A percentile compares a stretch with the other conserved stretches of the same genome.
phyloP scores from a whole-genome alignment of 2,329 filamentous ascomycete species.

The Periglandula ipomoeae region DNA sequence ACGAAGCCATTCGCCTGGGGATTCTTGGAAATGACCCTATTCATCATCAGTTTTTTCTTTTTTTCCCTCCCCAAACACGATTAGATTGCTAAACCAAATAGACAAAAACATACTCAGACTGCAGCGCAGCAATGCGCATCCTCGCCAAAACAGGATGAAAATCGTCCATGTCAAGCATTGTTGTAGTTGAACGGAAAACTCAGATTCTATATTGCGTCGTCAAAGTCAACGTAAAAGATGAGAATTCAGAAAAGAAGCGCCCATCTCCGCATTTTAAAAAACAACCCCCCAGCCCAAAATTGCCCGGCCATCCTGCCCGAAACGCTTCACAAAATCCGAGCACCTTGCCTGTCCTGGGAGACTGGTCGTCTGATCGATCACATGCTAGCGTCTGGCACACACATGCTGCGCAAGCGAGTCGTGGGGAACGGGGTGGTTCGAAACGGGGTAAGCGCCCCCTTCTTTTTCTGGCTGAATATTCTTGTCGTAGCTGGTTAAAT shows the following conservation, averaged over 20 bases:
- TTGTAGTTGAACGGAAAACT: background rate
- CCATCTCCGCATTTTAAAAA: background rate
- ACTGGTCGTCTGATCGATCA: background rate
- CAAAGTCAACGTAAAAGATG: background rate
- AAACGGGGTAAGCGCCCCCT: no score
- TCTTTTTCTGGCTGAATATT: no score
- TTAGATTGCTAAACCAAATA: background rate
- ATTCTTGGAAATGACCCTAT: conserved; percentile 6
- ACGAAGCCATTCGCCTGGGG: conserved; percentile 11
- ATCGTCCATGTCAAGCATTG: conserved; percentile 5
- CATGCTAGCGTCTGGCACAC: background rate
- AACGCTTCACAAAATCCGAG: background rate
- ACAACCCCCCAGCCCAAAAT: background rate
- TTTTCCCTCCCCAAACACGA: background rate
- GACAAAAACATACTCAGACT: conserved; percentile 32
- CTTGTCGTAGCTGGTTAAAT: no score
- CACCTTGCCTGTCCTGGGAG: background rate
- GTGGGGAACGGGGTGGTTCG: background rate
- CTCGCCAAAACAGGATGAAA: conserved; percentile 31
- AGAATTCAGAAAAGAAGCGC: background rate
- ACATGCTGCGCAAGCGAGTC: background rate
- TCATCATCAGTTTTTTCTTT: no score
- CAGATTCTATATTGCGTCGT: background rate
- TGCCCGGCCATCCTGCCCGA: background rate
- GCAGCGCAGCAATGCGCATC: conserved; percentile 38